Conservation (phyloP, 2,329 filamentous ascomycete species). For the Sporothrix euskadiensis region DNA sequence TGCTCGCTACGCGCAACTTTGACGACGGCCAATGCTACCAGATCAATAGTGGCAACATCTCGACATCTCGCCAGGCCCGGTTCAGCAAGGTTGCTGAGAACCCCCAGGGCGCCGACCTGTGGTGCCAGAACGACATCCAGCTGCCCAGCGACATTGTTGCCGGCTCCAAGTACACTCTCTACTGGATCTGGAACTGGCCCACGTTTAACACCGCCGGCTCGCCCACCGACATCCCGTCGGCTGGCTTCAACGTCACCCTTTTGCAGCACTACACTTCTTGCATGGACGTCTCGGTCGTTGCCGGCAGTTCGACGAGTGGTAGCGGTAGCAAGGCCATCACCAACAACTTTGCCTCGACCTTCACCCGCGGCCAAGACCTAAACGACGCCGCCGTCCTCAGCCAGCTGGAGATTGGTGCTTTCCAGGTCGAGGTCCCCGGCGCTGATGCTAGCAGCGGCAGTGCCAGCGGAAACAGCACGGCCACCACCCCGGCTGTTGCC, state of each 20-base stretch:
- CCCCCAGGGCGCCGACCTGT: constrained; percentile 60
- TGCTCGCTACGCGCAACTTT: constrained; percentile 76
- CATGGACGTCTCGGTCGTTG: constrained; percentile 46
- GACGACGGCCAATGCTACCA: constrained; percentile 93
- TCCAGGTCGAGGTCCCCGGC: constrained; percentile 45
- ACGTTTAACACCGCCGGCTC: constrained; percentile 49
- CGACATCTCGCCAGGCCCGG: constrained; percentile 57
- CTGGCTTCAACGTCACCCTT: constrained; percentile 38
- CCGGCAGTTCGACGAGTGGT: neutral
- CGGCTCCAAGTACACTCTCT: constrained; percentile 72
- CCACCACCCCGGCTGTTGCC: constrained; percentile 28
- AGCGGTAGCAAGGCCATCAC: constrained; percentile 22
- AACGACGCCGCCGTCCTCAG: constrained; percentile 47
- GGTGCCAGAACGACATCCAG: constrained; percentile 79
- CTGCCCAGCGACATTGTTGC: constrained; percentile 66
- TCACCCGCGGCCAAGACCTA: constrained; percentile 44
- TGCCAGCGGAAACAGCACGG: constrained; percentile 27
- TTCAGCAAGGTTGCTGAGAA: constrained; percentile 54
- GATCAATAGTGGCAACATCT: constrained; percentile 62
- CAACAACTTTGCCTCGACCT: constrained; percentile 35
- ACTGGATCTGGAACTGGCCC: constrained; percentile 98
- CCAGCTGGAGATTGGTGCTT: constrained; percentile 49
- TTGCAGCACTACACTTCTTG: constrained; percentile 44
- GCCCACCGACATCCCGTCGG: constrained; percentile 39
- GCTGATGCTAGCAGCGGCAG: neutral